Evolutionary conservation across 2,329 filamentous ascomycete species (phyloP), one percentile per base, ranked within the genome.

Genomic region (Penicillium brasilianum): DNA sequence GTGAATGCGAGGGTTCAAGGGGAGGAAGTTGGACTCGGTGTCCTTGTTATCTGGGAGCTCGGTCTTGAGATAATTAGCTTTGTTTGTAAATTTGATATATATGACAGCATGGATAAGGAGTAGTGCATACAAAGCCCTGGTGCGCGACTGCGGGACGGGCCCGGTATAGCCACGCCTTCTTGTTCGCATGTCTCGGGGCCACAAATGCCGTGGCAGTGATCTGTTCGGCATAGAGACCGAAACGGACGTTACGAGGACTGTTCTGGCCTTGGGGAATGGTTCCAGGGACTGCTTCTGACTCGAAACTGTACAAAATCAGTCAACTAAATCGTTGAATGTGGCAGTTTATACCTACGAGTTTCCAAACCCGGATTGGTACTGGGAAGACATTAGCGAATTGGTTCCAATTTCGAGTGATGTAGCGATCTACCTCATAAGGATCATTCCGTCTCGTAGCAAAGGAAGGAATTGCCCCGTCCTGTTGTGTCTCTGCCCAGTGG

Each of bases 401-500:
- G 6, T 44, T 34, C 28, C 28, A 37, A 16, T 8, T 4, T 50
- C 37, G 0, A 18, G 16, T 9, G 11, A 34, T 39, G 20, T 9
- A 36, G n/a, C 5, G 7, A 57, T 68, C 66, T 73, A 81, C 80
- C 72, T 82, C 72, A 70, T 85, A 85, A 37, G 82, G 83, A 69
- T 85, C 83, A 64, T 84, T 87, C 73, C 74, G 84, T 72, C 79
- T 81, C 62, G 77, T 80, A 3, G 75, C 78, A 65, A 87, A 87
- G 0, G 84, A 85, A 11, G 84, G 84, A 28, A 86, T 80, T 0
- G 77, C 68, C 0, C 81, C 85, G 69, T 87, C 80, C 68, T 86
- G 81, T 65, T 87, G 85, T n/a, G 84, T 86, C 69, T 85, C 84
- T 0, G 84, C 85, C 85, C 85, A 87, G 69, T 84, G 82, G 61